Evolutionary conservation across 352 stramenopile species (phyloP), one percentile per base, ranked within the genome.

Genomic region (Blastocystis sp.): DNA sequence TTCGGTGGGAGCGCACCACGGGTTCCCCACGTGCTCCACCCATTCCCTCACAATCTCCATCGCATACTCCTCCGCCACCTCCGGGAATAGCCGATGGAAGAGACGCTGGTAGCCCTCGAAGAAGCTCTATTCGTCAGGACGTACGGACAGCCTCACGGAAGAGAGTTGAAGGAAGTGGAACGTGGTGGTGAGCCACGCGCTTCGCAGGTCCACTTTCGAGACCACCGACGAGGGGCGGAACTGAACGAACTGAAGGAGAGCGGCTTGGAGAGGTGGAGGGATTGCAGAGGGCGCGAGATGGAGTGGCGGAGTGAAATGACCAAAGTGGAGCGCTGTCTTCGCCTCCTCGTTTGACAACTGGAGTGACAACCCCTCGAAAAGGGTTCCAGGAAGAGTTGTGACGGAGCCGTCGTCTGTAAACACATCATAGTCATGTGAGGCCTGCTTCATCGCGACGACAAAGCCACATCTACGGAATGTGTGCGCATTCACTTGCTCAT

Each of bases 331-430:
- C 12, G 63, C 63, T 24, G n/a, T 26, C 29, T 37, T 31, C 19
- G 26, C 39, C 31, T 74, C 63, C n/a, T 74, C 63, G 29, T 31
- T 31, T 51, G 63, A 50, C 63, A 74, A 24, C 29, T 31, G 26
- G 31, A 74, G 10, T 24, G n/a, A 50, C 63, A 74, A 26, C 19
- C 63, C 63, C 35, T 74, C 63, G 37, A 74, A 74, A 24, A 74
- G 39, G 26, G 31, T 1, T 12, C 26, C 29, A 13, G 63, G 63
- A 31, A 74, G 3, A 31, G 63, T 50, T 12, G 63, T 50, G 19
- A 37, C 39, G 19, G 31, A 31, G 63, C 31, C 39, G 19, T 74
- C 63, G 31, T 37, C 39, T 12, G 63, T 24, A 41, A 74, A 10
- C 21, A 74, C 31, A 31, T 74, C 26, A 24, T 74, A 74, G 21